Conservation (phyloP, 2,329 filamentous ascomycete species). For the Monosporascus sp. region DNA sequence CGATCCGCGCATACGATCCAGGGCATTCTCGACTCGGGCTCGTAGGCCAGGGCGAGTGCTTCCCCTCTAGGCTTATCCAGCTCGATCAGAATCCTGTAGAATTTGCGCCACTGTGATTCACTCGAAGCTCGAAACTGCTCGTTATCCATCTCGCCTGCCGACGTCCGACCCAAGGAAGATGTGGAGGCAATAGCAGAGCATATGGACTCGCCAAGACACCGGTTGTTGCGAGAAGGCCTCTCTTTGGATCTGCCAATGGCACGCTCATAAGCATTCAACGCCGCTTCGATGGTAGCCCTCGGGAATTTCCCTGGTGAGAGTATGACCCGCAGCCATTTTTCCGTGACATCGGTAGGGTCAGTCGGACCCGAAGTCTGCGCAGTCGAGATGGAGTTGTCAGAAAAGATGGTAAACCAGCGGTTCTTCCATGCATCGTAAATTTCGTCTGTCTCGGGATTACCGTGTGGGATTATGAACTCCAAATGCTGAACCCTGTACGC, state of each 20-base stretch:
- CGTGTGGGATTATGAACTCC: constrained; percentile 49
- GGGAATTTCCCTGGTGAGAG: constrained; percentile 81
- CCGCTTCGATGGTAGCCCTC: constrained; percentile 73
- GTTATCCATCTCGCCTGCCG: constrained; percentile 66
- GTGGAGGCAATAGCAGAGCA: constrained; percentile 67
- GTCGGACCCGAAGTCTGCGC: constrained; percentile 56
- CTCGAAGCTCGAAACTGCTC: constrained; percentile 68
- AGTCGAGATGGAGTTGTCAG: constrained; percentile 51
- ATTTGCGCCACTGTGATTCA: constrained; percentile 82
- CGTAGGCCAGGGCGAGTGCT: constrained; percentile 71
- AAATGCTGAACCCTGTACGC: constrained; percentile 71
- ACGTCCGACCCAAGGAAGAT: constrained; percentile 57
- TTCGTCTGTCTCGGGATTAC: constrained; percentile 42
- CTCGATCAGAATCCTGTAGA: constrained; percentile 80
- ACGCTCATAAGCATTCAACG: constrained; percentile 75
- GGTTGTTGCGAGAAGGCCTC: constrained; percentile 35
- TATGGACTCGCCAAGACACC: constrained; percentile 69
- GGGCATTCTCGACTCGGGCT: constrained; percentile 64
- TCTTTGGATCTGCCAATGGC: constrained; percentile 44
- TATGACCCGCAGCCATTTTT: constrained; percentile 83
- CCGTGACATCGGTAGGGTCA: constrained; percentile 65
- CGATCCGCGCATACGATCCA: constrained; percentile 85
- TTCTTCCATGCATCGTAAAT: constrained; percentile 58
- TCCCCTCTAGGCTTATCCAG: constrained; percentile 83
- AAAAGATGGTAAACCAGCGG: constrained; percentile 66